Conservation (phyloP, 441 rosid genomes). For the Adansonia gregorii region DNA sequence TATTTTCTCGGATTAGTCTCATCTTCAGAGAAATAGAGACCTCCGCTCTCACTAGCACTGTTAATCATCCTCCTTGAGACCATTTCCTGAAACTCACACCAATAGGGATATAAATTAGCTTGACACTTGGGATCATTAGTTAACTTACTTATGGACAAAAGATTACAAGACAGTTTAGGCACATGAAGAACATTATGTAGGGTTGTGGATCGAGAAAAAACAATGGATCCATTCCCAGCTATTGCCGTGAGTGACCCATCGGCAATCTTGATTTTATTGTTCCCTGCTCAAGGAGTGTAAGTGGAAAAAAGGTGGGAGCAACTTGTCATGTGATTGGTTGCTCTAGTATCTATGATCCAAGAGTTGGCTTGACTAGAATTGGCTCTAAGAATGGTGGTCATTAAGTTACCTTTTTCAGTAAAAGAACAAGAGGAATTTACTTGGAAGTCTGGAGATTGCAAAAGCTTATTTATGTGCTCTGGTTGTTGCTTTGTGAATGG, state of each 20-base stretch:
- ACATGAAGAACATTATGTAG: background rate
- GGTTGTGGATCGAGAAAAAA: background rate
- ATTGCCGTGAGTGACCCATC: background rate
- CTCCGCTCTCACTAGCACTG: background rate
- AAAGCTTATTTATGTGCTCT: background rate
- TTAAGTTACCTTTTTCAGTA: background rate
- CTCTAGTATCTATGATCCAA: background rate
- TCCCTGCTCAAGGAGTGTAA: background rate
- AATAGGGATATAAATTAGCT: background rate
- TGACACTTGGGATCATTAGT: background rate
- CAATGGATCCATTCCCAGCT: background rate
- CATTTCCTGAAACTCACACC: background rate
- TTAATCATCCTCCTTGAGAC: background rate
- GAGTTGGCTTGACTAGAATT: background rate
- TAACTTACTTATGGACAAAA: background rate
- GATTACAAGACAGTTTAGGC: background rate
- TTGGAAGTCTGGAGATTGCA: background rate
- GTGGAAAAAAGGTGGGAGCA: background rate
- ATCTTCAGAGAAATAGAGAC: background rate
- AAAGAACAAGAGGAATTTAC: background rate
- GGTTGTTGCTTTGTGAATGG: background rate
- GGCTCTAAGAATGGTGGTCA: background rate
- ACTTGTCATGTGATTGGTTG: background rate
- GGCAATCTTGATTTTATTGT: background rate
- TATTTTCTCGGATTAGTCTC: too few species aligned